Evolutionary conservation across 106 monocot genomes (phyloP), one percentile per base, ranked within the genome.

Genomic region (Allium fistulosum): DNA sequence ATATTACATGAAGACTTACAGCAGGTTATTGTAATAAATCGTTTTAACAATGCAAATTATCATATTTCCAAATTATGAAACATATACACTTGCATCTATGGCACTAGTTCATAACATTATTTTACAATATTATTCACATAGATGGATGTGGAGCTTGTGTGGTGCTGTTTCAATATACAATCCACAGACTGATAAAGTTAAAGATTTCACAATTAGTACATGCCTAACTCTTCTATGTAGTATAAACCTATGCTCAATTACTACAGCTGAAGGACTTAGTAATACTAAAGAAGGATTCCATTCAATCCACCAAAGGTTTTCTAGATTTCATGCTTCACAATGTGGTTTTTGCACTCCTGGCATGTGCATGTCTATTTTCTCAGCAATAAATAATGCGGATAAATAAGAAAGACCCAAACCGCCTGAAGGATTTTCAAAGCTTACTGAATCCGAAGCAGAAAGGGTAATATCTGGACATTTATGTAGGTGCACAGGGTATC

Each of bases 121-220:
- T 22, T 22, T 22, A 22, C 1, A 22, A 11, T 55, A 10, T 55
- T 22, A 22, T 37, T 63, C 49, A n/a, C 58, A n/a, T 67, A 90
- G 94, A 89, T 82, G 94, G 94, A 4, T 94, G 94, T 74, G 94
- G 94, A 52, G 94, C 94, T 57, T 94, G 94, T 70, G 90, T 84
- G 28, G 86, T 94, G 70, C 84, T 94, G 16, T 66, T 90, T 79
- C 90, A 17, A 84, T 69, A 14, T 94, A 71, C 62, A 82, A 82
- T 26, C 82, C 94, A 8, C 18, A 57, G 15, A 67, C 45, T 10
- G 73, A 80, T 14, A 57, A 67, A 63, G 74, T 94, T 10, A 63
- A 67, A 46, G 75, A 90, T 90, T 22, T 22, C 22, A 22, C 22
- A 22, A 22, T 22, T 22, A 22, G 22, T 22, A 0, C 22, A 22